Percentiles rank a stretch among this genome's conserved stretches.
Evolutionary conservation across 2,329 filamentous ascomycete genomes (phyloP).

Genomic region (Aspergillus pseudotamarii): DNA sequence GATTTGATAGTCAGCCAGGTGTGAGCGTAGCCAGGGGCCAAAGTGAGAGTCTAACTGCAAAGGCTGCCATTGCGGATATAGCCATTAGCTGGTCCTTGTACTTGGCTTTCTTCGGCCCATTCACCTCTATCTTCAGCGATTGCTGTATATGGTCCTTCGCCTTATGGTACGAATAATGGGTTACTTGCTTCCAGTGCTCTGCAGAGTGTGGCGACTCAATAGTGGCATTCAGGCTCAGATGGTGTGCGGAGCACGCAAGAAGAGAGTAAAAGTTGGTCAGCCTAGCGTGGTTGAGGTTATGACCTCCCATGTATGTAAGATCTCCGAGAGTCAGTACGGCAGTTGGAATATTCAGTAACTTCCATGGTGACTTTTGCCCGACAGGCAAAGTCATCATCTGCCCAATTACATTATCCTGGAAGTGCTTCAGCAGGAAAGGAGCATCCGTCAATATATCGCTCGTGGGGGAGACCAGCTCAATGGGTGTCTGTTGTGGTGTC

Average conservation of each 20-base stretch:
- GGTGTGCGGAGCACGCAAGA: conserved; percentile 33
- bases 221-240: conserved; percentile 24
- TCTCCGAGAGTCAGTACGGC: conserved; percentile 36
- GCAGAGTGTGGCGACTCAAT: conserved; percentile 12
- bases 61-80: conserved; percentile 35
- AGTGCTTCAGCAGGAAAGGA: conserved; percentile 33
- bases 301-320: conserved; percentile 30
- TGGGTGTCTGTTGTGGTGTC: conserved; percentile 15
- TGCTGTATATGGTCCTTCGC: conserved; percentile 36
- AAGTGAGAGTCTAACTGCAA: conserved; percentile 28
- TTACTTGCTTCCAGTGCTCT: conserved; percentile 29
- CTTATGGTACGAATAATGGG: conserved; percentile 28
- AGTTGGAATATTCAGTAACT: conserved; percentile 33
- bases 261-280: conserved; percentile 35
- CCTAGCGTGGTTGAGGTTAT: conserved; percentile 33
- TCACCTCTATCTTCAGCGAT: conserved; percentile 33
- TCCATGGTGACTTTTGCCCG: conserved; percentile 37
- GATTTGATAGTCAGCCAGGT: conserved; percentile 5
- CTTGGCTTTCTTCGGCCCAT: conserved; percentile 36
- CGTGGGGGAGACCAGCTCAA: conserved; percentile 10
- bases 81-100: conserved; percentile 46
- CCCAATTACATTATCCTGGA: conserved; percentile 34
- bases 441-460: conserved; percentile 25
- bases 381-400: conserved; percentile 35
- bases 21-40: not conserved